phyloP scores from a whole-genome alignment of 1,284 basidiomycete genomes.

The Sporisorium reilianum region DNA sequence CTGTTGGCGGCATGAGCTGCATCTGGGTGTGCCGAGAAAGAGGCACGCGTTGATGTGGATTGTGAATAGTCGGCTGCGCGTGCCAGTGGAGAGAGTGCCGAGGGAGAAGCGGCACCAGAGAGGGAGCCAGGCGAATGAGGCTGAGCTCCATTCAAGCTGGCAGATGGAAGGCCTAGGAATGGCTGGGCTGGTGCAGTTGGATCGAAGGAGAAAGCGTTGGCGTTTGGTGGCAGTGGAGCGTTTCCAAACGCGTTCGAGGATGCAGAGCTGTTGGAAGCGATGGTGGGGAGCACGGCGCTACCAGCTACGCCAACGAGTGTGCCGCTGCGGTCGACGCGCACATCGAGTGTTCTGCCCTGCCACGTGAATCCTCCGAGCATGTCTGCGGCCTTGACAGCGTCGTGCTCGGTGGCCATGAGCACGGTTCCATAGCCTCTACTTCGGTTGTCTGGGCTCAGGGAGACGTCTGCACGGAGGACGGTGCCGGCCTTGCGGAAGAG shows the following conservation, averaged over 20 bases:
- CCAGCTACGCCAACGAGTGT: constrained; percentile 49
- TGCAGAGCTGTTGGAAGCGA: constrained; percentile 6
- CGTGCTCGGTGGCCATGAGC: constrained; percentile 66
- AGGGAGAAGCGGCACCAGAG: constrained; percentile 30
- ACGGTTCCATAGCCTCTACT: constrained; percentile 64
- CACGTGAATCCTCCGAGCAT: constrained; percentile 70
- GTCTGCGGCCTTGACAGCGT: constrained; percentile 69
- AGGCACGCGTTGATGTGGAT: constrained; percentile 14
- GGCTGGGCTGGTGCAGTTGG: constrained; percentile 9
- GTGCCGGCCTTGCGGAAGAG: constrained; percentile 70
- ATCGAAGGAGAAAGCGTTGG: constrained; percentile 4
- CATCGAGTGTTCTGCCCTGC: constrained; percentile 66
- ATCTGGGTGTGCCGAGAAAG: constrained; percentile 27
- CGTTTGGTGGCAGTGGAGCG: background rate
- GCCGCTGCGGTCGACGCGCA: constrained; percentile 60
- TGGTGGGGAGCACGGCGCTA: constrained; percentile 33
- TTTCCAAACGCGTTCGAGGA: constrained; percentile 12
- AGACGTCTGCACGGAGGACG: constrained; percentile 70
- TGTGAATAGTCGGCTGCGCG: constrained; percentile 16
- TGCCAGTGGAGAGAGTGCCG: constrained; percentile 13
- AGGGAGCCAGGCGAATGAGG: constrained; percentile 11
- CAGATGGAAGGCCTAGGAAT: constrained; percentile 32
- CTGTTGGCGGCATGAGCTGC: constrained; percentile 5
- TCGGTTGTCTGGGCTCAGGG: constrained; percentile 67
- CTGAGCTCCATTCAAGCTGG: constrained; percentile 5